phyloP scores from a whole-genome alignment of 306 rosid species.

The Fagus crenata region DNA sequence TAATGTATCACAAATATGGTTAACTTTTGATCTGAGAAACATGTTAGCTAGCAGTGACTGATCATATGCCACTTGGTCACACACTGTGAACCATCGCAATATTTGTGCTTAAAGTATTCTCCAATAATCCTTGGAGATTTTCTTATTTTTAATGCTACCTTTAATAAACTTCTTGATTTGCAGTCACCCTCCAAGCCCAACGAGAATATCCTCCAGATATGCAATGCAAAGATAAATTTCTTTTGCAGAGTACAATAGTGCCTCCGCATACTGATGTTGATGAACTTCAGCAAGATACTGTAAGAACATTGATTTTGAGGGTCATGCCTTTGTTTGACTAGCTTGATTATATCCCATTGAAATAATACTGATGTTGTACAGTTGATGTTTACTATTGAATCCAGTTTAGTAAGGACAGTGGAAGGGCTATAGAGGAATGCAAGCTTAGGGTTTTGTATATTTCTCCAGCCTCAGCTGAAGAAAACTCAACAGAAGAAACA shows the following conservation, averaged over 20 bases:
- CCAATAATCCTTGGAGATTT: background rate
- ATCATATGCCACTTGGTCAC: constrained; percentile 14
- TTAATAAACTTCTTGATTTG: constrained; percentile 35
- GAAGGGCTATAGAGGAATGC: constrained; percentile 75
- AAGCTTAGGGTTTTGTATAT: constrained; percentile 75
- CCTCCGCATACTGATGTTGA: constrained; percentile 68
- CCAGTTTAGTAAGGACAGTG: constrained; percentile 85
- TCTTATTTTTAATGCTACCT: background rate
- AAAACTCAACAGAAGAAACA: constrained; percentile 64
- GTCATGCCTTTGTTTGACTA: constrained; percentile 13
- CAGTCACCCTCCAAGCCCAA: constrained; percentile 96
- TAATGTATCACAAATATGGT: background rate
- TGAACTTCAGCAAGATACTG: constrained; percentile 76
- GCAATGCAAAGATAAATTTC: constrained; percentile 95
- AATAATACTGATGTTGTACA: constrained; percentile 13
- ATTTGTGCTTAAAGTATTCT: constrained; percentile 25
- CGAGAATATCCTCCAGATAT: constrained; percentile 80
- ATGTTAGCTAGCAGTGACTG: constrained; percentile 19
- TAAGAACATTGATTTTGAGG: constrained; percentile 41
- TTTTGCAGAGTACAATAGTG: constrained; percentile 79
- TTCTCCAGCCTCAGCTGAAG: constrained; percentile 44
- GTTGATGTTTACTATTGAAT: constrained; percentile 21
- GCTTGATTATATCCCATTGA: constrained; percentile 13
- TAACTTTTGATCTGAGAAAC: constrained; percentile 1
- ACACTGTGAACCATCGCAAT: background rate